Percentiles rank a stretch among this genome's conserved stretches.
Evolutionary conservation across 2,329 filamentous ascomycete species (phyloP).

Genomic region (Harringtonia lauricola): DNA sequence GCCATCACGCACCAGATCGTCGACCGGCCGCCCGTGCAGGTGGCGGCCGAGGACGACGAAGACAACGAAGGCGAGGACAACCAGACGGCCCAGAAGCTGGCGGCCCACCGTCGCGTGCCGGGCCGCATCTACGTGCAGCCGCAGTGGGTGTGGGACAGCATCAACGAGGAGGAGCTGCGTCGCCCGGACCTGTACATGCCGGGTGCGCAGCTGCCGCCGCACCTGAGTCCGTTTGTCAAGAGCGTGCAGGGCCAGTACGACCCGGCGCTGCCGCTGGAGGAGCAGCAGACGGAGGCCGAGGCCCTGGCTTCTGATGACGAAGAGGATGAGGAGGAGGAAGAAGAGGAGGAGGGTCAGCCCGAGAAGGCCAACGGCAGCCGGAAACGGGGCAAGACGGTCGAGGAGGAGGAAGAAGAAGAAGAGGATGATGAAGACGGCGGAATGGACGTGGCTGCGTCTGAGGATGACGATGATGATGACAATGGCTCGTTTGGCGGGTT

Average conservation of each 20-base stretch:
- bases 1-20: constrained; percentile 94
- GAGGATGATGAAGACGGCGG: constrained; percentile 32
- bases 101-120: constrained; percentile 64
- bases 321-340: constrained; percentile 32
- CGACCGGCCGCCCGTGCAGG: constrained; percentile 70
- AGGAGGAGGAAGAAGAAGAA: constrained; percentile 7
- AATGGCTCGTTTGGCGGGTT: constrained; percentile 22
- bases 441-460: constrained; percentile 38
- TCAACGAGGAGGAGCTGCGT: constrained; percentile 86
- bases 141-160: constrained; percentile 96
- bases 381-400: constrained; percentile 22
- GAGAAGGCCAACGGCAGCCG: constrained; percentile 13
- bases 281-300: constrained; percentile 81
- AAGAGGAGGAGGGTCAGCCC: constrained; percentile 25
- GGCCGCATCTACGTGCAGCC: constrained; percentile 89
- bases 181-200: constrained; percentile 81
- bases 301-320: constrained; percentile 55
- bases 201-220: constrained; percentile 80
- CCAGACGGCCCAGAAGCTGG: constrained; percentile 49
- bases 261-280: constrained; percentile 72
- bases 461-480: constrained; percentile 31
- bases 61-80: constrained; percentile 40
- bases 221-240: constrained; percentile 94
- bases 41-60: constrained; percentile 34
- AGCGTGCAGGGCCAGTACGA: constrained; percentile 80